Percentiles rank a stretch among this genome's conserved stretches.
phyloP scores from a whole-genome alignment of 495 filamentous ascomycete species.

The Friedmanniomyces endolithicus region DNA sequence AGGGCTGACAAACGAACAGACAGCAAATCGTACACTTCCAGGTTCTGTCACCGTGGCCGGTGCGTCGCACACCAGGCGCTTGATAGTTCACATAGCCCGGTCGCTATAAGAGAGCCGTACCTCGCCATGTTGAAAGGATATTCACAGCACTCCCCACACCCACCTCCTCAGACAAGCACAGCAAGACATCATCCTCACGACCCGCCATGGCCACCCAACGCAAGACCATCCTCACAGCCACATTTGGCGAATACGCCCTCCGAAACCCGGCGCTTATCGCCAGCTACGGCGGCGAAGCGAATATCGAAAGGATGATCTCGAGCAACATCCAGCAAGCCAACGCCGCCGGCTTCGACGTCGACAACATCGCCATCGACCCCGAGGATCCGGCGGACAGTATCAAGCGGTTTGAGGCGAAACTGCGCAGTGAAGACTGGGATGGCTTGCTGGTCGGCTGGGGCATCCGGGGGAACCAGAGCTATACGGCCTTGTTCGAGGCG shows the following conservation, averaged over 20 bases:
- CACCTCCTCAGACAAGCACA: neutral
- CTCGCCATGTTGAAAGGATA: too few relatives aligned
- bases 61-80: neutral
- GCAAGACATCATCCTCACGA: neutral
- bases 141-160: neutral
- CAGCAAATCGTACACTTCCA: too few relatives aligned
- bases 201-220: neutral
- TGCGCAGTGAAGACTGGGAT: neutral
- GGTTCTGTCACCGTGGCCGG: neutral
- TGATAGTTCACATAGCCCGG: too few relatives aligned
- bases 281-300: neutral
- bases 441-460: constrained; percentile 8
- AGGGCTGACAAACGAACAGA: neutral
- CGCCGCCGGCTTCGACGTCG: constrained; percentile 7
- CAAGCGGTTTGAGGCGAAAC: neutral
- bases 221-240: constrained; percentile 4
- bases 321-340: neutral
- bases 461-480: neutral
- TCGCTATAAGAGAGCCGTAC: too few relatives aligned
- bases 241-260: neutral
- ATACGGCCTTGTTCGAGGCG: constrained; percentile 10
- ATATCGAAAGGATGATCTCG: neutral
- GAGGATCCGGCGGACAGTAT: neutral
- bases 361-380: constrained; percentile 5
- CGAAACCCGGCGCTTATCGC: neutral